A percentile compares a stretch with the other conserved stretches of the same genome.
These are phyloP conservation scores for Podila epicladia DNA, from an alignment of 192 early-diverging fungal species.

Conservation along the genomic window DNA sequence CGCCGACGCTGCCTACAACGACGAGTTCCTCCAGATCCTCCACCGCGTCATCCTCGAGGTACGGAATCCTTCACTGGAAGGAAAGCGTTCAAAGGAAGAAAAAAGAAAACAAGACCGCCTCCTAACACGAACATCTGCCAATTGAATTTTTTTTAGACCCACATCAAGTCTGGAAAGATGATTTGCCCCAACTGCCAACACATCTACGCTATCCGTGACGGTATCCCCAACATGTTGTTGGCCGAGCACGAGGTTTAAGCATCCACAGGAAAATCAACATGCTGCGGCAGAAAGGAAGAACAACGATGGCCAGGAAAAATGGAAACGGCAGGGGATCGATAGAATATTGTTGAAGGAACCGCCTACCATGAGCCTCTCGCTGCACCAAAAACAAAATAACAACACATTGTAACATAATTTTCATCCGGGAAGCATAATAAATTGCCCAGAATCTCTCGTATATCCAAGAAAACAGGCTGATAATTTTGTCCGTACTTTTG, in stretches of 20 bases:
- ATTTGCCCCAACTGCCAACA: conserved; percentile 90
- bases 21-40: conserved; percentile 75
- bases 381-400: too few species aligned
- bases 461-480: too few species aligned
- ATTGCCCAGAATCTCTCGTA: too few species aligned
- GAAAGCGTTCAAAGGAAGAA: neutral
- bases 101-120: neutral
- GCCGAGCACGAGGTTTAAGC: conserved; percentile 81
- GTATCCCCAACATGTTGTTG: conserved; percentile 93
- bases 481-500: neutral
- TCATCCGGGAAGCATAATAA: too few species aligned
- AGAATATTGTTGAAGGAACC: too few species aligned
- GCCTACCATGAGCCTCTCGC: too few species aligned
- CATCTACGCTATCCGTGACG: conserved; percentile 91
- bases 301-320: neutral
- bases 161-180: conserved; percentile 91
- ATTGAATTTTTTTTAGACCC: conserved; percentile 61
- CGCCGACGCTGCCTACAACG: conserved; percentile 64
- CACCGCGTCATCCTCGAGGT: conserved; percentile 89
- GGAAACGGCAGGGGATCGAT: too few species aligned
- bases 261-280: neutral
- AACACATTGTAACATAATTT: too few species aligned
- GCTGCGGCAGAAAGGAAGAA: neutral
- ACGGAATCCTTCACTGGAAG: conserved; percentile 2
- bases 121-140: neutral